Evolutionary conservation across 2,329 filamentous ascomycete genomes (phyloP).

Genomic region (Plectosphaerella sp.): DNA sequence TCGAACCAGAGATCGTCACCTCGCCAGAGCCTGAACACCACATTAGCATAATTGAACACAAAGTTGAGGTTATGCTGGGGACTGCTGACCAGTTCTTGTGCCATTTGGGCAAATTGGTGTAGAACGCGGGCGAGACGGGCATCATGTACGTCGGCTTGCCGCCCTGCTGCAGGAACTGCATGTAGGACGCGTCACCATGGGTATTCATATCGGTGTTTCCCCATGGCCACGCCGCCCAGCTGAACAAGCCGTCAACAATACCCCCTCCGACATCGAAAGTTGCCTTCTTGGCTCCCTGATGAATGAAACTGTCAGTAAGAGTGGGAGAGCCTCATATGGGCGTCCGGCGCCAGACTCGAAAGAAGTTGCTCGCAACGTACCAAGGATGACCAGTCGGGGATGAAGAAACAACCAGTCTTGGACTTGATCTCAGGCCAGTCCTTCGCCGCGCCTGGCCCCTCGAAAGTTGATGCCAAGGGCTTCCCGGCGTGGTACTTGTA

Average conservation of each 20-base stretch:
- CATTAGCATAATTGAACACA: no score
- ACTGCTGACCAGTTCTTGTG: slow-evolving; percentile 50
- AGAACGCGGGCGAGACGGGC: slow-evolving; percentile 55
- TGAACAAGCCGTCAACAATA: slow-evolving; percentile 28
- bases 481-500: slow-evolving; percentile 17
- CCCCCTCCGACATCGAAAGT: slow-evolving; percentile 8
- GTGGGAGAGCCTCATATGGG: no score
- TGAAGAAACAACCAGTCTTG: slow-evolving; percentile 32
- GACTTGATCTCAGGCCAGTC: slow-evolving; percentile 41
- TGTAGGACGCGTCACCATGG: slow-evolving; percentile 14
- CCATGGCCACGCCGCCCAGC: slow-evolving; percentile 30
- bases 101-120: slow-evolving; percentile 51
- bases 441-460: slow-evolving; percentile 31
- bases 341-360: no score
- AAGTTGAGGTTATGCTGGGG: no score
- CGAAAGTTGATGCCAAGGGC: slow-evolving; percentile 36
- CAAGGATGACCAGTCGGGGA: slow-evolving; percentile 38
- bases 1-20: slow-evolving; percentile 58
- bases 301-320: no score
- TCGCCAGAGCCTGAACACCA: slow-evolving; percentile 36
- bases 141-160: slow-evolving; percentile 40
- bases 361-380: slow-evolving; percentile 14
- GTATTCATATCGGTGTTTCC: slow-evolving; percentile 15
- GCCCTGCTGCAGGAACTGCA: slow-evolving; percentile 4
- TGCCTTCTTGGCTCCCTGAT: slow-evolving; percentile 22